Percentiles rank a stretch among this genome's conserved stretches.
phyloP scores from a whole-genome alignment of 164 flowering plant species.

The Magnolia officinalis region DNA sequence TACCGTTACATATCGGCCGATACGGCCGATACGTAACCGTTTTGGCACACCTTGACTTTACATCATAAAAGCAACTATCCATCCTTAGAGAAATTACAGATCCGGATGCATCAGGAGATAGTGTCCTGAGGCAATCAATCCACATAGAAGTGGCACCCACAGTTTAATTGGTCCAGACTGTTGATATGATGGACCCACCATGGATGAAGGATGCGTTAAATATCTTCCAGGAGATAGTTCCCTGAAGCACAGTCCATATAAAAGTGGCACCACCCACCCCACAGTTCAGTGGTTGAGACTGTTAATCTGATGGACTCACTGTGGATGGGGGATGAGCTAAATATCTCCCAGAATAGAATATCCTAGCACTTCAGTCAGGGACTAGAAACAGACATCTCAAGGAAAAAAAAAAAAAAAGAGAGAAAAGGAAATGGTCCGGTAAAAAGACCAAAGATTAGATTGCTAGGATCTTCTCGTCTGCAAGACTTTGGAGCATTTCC shows the following conservation, averaged over 20 bases:
- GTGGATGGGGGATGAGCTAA: not conserved
- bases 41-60: too few relatives aligned
- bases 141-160: not conserved
- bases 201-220: not conserved
- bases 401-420: too few relatives aligned
- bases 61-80: not conserved
- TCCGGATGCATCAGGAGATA: too few relatives aligned
- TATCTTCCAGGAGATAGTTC: not conserved
- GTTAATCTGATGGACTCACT: not conserved
- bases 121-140: not conserved
- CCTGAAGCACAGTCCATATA: not conserved
- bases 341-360: not conserved
- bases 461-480: not conserved
- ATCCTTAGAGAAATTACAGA: not conserved
- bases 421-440: not conserved
- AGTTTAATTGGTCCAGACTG: not conserved
- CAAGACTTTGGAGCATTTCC: not conserved
- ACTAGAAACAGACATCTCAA: too few relatives aligned
- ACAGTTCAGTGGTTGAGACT: not conserved
- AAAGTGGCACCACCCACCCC: not conserved
- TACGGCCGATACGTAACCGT: too few relatives aligned
- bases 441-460: not conserved
- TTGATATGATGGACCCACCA: too few relatives aligned
- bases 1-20: too few relatives aligned
- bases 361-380: not conserved